Evolutionary conservation across 352 stramenopile species (phyloP).

Genomic region (Phytopythium litorale): DNA sequence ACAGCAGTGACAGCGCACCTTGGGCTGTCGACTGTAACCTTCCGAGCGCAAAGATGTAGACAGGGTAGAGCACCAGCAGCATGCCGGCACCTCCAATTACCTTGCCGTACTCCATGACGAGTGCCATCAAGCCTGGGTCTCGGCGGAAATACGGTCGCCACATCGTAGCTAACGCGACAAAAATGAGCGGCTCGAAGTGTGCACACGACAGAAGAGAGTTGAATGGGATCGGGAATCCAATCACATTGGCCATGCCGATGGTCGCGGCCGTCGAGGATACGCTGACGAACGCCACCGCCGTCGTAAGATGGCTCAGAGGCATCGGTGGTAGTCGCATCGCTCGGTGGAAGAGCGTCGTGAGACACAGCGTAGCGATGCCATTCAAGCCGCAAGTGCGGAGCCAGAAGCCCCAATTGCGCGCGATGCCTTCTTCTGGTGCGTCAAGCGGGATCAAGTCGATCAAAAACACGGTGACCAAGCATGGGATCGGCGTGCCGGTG

Average conservation of each 20-base stretch:
- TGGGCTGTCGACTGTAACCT: constrained; percentile 8
- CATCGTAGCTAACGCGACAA: background rate
- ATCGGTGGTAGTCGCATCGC: constrained; percentile 9
- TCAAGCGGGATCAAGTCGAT: constrained; percentile 13
- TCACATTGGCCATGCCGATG: constrained; percentile 5
- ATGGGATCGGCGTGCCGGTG: constrained; percentile 8
- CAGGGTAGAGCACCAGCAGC: constrained; percentile 13
- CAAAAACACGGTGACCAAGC: constrained; percentile 7
- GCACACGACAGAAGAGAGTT: background rate
- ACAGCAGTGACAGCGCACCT: constrained; percentile 10
- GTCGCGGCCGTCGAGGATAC: background rate
- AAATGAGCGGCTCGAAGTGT: constrained; percentile 1
- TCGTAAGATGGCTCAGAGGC: background rate
- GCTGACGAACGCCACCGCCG: constrained; percentile 3
- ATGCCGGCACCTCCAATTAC: constrained; percentile 9
- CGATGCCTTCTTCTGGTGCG: constrained; percentile 9
- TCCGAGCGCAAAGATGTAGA: constrained; percentile 20
- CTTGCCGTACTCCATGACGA: constrained; percentile 10
- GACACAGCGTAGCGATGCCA: constrained; percentile 3
- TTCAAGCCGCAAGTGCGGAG: constrained; percentile 14
- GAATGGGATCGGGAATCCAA: background rate
- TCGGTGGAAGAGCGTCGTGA: constrained; percentile 10
- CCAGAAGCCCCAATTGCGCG: constrained; percentile 13
- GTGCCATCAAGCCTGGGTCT: constrained; percentile 1
- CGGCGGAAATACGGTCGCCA: constrained; percentile 12